Evolutionary conservation across 164 flowering plant species (phyloP).

Genomic region (Chimonanthus salicifolius): DNA sequence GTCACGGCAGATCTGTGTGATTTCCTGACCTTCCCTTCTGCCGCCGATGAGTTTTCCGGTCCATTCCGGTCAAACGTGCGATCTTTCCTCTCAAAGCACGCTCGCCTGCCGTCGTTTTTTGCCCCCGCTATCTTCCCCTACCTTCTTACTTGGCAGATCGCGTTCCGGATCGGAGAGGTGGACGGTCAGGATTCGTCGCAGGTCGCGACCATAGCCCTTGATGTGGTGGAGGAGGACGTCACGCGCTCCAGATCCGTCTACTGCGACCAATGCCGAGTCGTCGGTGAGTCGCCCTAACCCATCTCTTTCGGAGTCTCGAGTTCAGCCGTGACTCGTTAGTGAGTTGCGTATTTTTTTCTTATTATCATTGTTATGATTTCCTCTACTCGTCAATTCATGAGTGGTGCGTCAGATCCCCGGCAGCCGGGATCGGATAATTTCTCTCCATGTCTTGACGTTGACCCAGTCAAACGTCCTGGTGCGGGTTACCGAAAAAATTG

Average conservation of each 20-base stretch:
- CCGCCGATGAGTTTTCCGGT: slow-evolving; percentile 16
- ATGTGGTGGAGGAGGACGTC: slow-evolving; percentile 81
- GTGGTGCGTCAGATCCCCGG: no score
- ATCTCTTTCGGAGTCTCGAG: no score
- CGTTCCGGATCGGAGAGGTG: slow-evolving; percentile 34
- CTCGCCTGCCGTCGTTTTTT: slow-evolving; percentile 31
- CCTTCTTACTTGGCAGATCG: slow-evolving; percentile 47
- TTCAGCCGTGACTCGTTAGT: no score
- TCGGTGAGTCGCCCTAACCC: slow-evolving; percentile 51
- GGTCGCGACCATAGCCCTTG: slow-evolving; percentile 42
- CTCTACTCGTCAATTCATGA: no score
- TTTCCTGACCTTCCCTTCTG: slow-evolving; percentile 48
- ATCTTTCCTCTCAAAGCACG: slow-evolving; percentile 40
- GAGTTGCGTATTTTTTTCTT: no score
- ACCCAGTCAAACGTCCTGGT: no score
- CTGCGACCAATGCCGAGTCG: slow-evolving; percentile 92
- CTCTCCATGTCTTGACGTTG: no score
- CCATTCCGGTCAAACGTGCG: slow-evolving; percentile 50
- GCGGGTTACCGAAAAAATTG: no score
- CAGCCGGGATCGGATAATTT: no score
- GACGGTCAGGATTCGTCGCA: slow-evolving; percentile 20
- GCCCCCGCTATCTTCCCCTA: slow-evolving; percentile 22
- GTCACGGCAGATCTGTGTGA: slow-evolving; percentile 65
- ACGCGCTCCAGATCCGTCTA: slow-evolving; percentile 71
- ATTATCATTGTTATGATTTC: no score